These are phyloP conservation scores for Myxozyma mucilagina DNA, from an alignment of 805 yeast genomes.

Conservation along the genomic window DNA sequence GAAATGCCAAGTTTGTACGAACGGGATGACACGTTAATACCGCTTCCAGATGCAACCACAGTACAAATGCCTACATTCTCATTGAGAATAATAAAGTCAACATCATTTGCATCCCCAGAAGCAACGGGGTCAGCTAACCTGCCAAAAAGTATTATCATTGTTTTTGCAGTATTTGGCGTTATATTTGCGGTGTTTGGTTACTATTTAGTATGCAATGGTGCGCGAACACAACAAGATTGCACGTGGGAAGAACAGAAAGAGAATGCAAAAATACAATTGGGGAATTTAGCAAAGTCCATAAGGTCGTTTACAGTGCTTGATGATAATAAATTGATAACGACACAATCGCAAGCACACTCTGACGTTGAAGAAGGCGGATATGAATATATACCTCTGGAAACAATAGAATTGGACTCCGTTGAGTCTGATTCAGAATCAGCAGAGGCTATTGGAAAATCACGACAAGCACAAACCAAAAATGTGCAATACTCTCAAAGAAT, in stretches of 20 bases:
- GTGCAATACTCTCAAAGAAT: neutral
- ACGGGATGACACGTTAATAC: neutral
- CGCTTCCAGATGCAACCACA: neutral
- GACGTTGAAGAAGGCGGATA: neutral
- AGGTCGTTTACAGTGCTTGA: neutral
- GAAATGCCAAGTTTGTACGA: neutral
- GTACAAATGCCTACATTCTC: neutral
- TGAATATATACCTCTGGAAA: neutral
- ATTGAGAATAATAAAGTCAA: neutral
- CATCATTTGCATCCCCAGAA: slow-evolving; percentile 3
- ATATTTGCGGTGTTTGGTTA: slow-evolving; percentile 15
- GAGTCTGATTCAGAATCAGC: no score
- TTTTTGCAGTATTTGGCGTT: slow-evolving; percentile 19
- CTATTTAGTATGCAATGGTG: slow-evolving; percentile 2
- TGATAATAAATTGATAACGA: neutral
- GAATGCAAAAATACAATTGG: slow-evolving; percentile 11
- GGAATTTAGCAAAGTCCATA: neutral
- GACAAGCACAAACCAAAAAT: neutral
- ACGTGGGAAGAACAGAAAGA: slow-evolving; percentile 14
- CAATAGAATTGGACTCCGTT: no score
- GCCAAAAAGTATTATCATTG: slow-evolving; percentile 17
- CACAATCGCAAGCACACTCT: neutral
- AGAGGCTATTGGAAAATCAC: no score
- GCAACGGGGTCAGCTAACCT: slow-evolving; percentile 1
- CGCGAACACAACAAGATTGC: neutral